Percentiles rank a stretch among this genome's conserved stretches.
Evolutionary conservation across 305 asterid species (phyloP).

Genomic region (Solanum hybrid): DNA sequence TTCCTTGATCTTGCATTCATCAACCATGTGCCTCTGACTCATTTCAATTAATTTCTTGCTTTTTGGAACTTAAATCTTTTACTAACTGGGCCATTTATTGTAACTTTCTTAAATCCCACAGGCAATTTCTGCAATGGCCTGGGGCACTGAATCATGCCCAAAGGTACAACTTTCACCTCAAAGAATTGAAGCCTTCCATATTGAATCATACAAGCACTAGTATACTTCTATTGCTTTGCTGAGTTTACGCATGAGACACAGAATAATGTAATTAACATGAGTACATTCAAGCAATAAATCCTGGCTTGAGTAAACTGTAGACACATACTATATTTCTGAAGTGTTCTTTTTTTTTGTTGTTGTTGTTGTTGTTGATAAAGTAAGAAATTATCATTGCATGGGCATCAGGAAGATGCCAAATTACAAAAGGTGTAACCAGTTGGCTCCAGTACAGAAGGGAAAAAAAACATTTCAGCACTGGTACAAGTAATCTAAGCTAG

Average conservation of each 20-base stretch:
- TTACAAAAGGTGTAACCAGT: neutral
- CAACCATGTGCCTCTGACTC: neutral
- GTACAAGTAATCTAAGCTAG: neutral
- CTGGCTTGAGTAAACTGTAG: neutral
- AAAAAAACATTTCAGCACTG: neutral
- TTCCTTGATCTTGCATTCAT: neutral
- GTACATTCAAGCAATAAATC: neutral
- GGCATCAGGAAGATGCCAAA: neutral
- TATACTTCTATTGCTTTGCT: neutral
- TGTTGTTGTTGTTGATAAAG: neutral
- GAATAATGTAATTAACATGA: neutral
- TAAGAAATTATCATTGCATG: neutral
- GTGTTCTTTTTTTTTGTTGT: neutral
- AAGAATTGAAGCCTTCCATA: neutral
- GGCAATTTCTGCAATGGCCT: constrained; percentile 98
- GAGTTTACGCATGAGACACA: neutral
- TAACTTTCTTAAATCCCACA: constrained; percentile 23
- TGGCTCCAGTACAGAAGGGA: neutral
- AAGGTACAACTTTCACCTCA: constrained; percentile 46
- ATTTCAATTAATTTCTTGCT: neutral
- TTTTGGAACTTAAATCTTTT: neutral
- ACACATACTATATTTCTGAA: neutral
- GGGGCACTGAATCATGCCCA: constrained; percentile 97
- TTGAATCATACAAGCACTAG: neutral
- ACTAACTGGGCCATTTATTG: neutral